Base-by-base conservation (phyloP, 2,329 filamentous ascomycete genomes). In the Phialophora expanda region DNA sequence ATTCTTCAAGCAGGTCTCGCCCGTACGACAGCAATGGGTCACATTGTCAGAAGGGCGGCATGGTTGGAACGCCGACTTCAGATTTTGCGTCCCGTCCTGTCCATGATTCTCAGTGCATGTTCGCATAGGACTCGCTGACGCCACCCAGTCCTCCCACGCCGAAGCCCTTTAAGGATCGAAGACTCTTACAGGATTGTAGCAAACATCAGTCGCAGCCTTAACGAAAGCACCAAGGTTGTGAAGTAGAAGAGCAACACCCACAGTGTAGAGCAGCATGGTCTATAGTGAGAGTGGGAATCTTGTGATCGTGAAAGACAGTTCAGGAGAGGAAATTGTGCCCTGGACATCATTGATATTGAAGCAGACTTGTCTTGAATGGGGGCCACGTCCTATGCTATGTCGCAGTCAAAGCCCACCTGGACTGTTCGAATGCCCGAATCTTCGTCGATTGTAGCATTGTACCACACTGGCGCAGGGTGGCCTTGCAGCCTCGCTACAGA, bases 1-100 rank as follows among this genome's bases (percentile, higher is more conserved):
- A 14, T 58, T 64, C 44, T 64, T 57, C 30, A 64, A 24, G 28
- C 61, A 64, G 26, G 55, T 64, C 22, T 46, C 24, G 28, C 17
- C 46, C 14, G 7, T 9, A 14, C 26, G 26, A 30, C 61, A 64
- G 26, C 61, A 64, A 41, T 64, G 55, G 3, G 61, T 64, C 22
- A 58, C 41, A 7, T 64, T 58, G 4, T 41, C 55, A 17, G 54
- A 24, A 20, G 54, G 54, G 24, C 58, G 26, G 46, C 61, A 64
- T 9, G 61, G 61, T 22, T 26, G 32, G 48, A 34, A 58, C 14
- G 38, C 51, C 12, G 38, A 14, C 5, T 20, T 51, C 24, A 12
- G 17, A 7, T 54, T 64, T 20, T 53, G 54, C 12, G 54, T 58
- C 3, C 61, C 61, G 44, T 64, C 61, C 46, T 55, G 17, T n/a